A percentile compares a stretch with the other conserved stretches of the same genome.
These are phyloP conservation scores for Cnidoscolus chayamansa DNA, from an alignment of 441 rosid genomes.

Conservation along the genomic window DNA sequence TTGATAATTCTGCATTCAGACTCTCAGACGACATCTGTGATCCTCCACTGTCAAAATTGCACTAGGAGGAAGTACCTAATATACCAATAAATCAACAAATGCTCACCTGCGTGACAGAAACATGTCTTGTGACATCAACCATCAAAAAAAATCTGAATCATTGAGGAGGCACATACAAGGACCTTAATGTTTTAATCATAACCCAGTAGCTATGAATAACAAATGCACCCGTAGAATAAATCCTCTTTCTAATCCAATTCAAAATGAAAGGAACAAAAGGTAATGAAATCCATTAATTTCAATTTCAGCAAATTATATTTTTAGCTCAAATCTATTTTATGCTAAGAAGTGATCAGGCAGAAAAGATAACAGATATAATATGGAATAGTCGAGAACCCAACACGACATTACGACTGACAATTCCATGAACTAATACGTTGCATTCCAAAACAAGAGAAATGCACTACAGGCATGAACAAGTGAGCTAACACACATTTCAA, in stretches of 20 bases:
- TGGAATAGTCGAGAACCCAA: slow-evolving; percentile 8
- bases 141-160: slow-evolving; percentile 12
- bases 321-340: slow-evolving; percentile 20
- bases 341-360: slow-evolving; percentile 12
- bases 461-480: slow-evolving; percentile 2
- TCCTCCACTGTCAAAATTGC: slow-evolving; percentile 25
- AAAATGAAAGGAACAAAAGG: slow-evolving; percentile 18
- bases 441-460: neutral
- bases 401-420: slow-evolving; percentile 10
- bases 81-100: slow-evolving; percentile 28
- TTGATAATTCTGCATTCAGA: slow-evolving; percentile 60
- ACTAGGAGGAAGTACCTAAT: slow-evolving; percentile 20
- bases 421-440: slow-evolving; percentile 12
- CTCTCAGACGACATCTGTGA: slow-evolving; percentile 65
- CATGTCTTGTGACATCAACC: slow-evolving; percentile 14
- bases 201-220: neutral
- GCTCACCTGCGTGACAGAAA: slow-evolving; percentile 39
- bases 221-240: neutral
- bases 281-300: slow-evolving; percentile 10
- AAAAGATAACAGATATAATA: slow-evolving; percentile 7
- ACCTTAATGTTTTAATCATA: neutral
- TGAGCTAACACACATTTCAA: slow-evolving; percentile 16
- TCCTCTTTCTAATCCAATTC: slow-evolving; percentile 17
- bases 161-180: slow-evolving; percentile 11
- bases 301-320: slow-evolving; percentile 23